Percentiles rank a stretch among this genome's conserved stretches.
Evolutionary conservation across 2,329 filamentous ascomycete species (phyloP).

Genomic region (Colletotrichum cuscutae): DNA sequence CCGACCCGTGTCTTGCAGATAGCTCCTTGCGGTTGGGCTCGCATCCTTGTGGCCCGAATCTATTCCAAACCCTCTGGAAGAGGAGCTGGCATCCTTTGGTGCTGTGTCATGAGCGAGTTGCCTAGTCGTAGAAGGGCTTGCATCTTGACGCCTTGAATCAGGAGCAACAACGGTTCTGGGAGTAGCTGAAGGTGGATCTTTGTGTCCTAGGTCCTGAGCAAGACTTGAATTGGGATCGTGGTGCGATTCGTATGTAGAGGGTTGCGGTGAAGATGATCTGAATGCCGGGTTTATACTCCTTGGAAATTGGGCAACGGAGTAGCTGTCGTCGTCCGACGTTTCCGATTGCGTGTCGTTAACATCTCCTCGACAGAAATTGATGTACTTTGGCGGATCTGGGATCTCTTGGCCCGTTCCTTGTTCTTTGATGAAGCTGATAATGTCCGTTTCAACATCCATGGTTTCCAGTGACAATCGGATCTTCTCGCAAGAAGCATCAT

Average conservation of each 20-base stretch:
- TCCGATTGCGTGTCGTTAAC: conserved; percentile 84
- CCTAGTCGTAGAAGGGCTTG: neutral
- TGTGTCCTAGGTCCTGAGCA: conserved; percentile 70
- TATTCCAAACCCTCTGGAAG: neutral
- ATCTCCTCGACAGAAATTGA: conserved; percentile 97
- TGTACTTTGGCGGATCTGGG: conserved; percentile 95
- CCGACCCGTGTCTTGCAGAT: conserved; percentile 77
- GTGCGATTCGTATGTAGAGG: conserved; percentile 91
- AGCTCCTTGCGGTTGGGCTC: conserved; percentile 44
- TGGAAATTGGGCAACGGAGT: conserved; percentile 95
- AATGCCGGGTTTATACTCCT: conserved; percentile 96
- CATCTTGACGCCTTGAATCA: conserved; percentile 22
- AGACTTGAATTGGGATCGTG: conserved; percentile 84
- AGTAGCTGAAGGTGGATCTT: conserved; percentile 3
- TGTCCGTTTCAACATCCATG: conserved; percentile 97
- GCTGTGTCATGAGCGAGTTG: conserved; percentile 1
- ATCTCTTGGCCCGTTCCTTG: conserved; percentile 96
- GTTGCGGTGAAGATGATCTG: conserved; percentile 94
- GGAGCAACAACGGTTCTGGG: neutral
- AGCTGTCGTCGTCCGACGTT: conserved; percentile 85
- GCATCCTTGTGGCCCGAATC: neutral
- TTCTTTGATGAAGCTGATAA: conserved; percentile 87
- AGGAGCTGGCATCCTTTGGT: conserved; percentile 2
- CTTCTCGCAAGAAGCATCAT: conserved; percentile 97
- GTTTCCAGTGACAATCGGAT: conserved; percentile 91